Base-by-base conservation (phyloP, 1,284 basidiomycete species). In the Xerocomus amazonicus region DNA sequence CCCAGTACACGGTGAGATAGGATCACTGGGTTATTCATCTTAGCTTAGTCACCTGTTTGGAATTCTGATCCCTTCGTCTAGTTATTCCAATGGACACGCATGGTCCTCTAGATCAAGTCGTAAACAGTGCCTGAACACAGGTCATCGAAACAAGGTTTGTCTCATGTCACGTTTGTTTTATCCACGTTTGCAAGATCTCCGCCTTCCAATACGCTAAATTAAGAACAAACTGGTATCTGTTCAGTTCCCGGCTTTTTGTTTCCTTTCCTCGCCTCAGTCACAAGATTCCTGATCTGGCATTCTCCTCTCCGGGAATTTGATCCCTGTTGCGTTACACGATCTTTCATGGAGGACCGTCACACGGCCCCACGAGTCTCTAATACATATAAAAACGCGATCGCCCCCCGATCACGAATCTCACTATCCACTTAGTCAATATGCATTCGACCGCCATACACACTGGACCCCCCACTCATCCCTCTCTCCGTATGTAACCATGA, bases 381-480 rank as follows among this genome's bases (percentile, higher is more conserved):
- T 41, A 45, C 48, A 43, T 68, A 68, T 69, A 69, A 67, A 56
- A 46, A 45, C 51, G 17, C 41, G 10, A 31, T 48, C 27, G 13
- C 23, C 31, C 26, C 47, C 33, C 19, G 43, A 50, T 41, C 50
- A 45, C 39, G 28, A 45, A 36, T 31, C 50, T 47, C 27, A 27
- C 8, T 27, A 23, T 43, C 34, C 33, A 38, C 29, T 26, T 51
- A 46, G 38, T 38, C 13, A 35, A 33, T 33, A 60, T 61, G 53
- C 41, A 52, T n/a, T 46, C 63, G 13, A 54, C 53, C 13, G 4
- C 52, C 45, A 36, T 59, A 37, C 55, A 55, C 28, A 51, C 47
- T 5, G 64, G 67, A n/a, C 62, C 62, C 8, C 58, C 67, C 12
- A 83, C 81, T 0, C 81, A 83, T 55, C 79, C 80, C 33, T 71